Evolutionary conservation across 192 early-diverging fungal genomes (phyloP), one percentile per base, ranked within the genome.

Genomic region (Dimargaris xerosporica): DNA sequence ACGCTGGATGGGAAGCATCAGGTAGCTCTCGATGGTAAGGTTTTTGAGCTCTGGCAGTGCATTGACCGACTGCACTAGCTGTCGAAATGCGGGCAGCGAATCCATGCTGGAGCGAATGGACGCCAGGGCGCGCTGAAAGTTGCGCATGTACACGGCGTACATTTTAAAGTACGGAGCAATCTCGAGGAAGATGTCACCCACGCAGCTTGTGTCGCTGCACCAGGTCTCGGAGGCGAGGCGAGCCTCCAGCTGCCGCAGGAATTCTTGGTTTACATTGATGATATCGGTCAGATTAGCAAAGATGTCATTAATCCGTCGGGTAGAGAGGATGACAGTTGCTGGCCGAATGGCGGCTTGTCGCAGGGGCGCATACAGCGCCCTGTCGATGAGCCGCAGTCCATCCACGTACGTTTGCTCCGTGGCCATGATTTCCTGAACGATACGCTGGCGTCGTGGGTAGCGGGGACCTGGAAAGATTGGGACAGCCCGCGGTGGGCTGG

Each of bases 391-490:
- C 29, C 54, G 63, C 65, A 96, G 74, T 34, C 88, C 85, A 41
- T 82, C 73, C 4, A 96, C 91, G 71, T 96, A 96, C 3, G 90
- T 87, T 61, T 76, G 55, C 72, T 95, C 92, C 1, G 92, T 91
- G 44, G 78, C 70, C 43, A 93, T 66, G 21, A 95, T 87, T 71
- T 95, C 92, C 21, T 73, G 78, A 4, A 85, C 77, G 48, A 95
- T 81, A 42, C 53, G 53, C 3, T 19, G 13, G 29, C 53, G 53
- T 25, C 28, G n/a, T n/a, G n/a, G n/a, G n/a, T n/a, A n/a, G n/a
- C n/a, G n/a, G n/a, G n/a, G n/a, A n/a, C n/a, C n/a, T n/a, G n/a
- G n/a, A n/a, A n/a, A n/a, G n/a, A n/a, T n/a, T n/a, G n/a, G n/a
- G n/a, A n/a, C n/a, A n/a, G n/a, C n/a, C n/a, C n/a, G n/a, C n/a